Percentiles rank a stretch among this genome's conserved stretches.
Conservation (phyloP, 2,329 filamentous ascomycete genomes). For the Dryadomyces quercivorus region DNA sequence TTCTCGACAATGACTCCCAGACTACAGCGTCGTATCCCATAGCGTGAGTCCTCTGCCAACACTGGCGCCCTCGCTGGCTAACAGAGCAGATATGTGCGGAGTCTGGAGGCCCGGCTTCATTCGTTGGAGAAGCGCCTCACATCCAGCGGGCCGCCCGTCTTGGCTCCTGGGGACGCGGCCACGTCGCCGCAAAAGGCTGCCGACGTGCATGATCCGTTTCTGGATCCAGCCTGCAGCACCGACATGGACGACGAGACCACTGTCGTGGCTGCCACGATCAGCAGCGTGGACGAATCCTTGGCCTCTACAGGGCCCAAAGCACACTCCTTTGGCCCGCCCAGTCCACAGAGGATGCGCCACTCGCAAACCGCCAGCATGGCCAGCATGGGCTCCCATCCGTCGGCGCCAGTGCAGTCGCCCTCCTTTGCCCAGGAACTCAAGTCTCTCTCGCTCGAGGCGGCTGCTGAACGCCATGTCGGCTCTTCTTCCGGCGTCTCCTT, state of each 20-base stretch:
- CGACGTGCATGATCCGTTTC: not conserved
- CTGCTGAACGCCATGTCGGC: constrained; percentile 30
- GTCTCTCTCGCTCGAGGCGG: constrained; percentile 27
- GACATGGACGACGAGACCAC: not conserved
- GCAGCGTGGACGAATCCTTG: not conserved
- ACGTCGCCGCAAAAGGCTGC: not conserved
- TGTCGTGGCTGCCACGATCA: not conserved
- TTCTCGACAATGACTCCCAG: constrained; percentile 24
- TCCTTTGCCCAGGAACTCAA: constrained; percentile 22
- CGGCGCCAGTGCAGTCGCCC: not conserved
- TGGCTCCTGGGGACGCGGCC: too few species aligned
- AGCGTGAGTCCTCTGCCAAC: constrained; percentile 16
- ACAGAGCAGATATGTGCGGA: not conserved
- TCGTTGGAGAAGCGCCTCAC: not conserved
- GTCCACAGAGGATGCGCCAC: not conserved
- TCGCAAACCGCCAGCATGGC: constrained; percentile 9
- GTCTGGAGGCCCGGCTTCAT: constrained; percentile 5
- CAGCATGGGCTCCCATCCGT: not conserved
- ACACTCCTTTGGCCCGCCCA: not conserved
- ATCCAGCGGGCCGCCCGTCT: not conserved
- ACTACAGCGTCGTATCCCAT: constrained; percentile 25
- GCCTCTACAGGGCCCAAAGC: not conserved
- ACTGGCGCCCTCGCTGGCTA: not conserved
- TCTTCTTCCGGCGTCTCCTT: constrained; percentile 31
- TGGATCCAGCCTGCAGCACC: not conserved